Percentiles rank a stretch among this genome's conserved stretches.
phyloP scores from a whole-genome alignment of 441 rosid species.

The Pelargonium fulgidum region DNA sequence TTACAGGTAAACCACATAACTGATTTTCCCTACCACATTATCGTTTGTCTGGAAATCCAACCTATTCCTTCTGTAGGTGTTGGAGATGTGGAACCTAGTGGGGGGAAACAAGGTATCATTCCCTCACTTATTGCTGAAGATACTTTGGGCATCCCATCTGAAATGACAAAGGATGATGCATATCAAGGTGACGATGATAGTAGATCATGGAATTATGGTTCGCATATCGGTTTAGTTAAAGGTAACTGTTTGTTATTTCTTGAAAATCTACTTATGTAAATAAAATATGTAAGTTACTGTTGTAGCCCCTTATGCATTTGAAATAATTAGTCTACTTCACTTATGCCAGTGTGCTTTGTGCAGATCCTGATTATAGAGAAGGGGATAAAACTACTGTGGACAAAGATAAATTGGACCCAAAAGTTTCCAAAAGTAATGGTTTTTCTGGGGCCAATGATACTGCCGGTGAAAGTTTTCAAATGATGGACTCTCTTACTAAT shows the following conservation, averaged over 20 bases:
- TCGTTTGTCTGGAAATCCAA: neutral
- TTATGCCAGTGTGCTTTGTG: conserved; percentile 3
- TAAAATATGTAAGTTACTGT: conserved; percentile 8
- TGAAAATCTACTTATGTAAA: neutral
- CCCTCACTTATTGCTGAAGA: conserved; percentile 27
- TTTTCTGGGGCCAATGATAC: conserved; percentile 20
- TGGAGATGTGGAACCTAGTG: conserved; percentile 30
- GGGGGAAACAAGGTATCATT: conserved; percentile 29
- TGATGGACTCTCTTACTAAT: conserved; percentile 14
- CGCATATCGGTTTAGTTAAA: conserved; percentile 15
- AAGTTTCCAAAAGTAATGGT: conserved; percentile 17
- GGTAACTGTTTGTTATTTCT: conserved; percentile 23
- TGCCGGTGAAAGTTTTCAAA: conserved; percentile 20
- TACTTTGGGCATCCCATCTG: conserved; percentile 21
- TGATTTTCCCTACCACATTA: neutral
- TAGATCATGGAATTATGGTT: conserved; percentile 23
- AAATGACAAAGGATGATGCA: conserved; percentile 26
- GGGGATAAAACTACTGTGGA: conserved; percentile 20
- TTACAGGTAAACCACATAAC: conserved; percentile 30
- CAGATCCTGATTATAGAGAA: conserved; percentile 24
- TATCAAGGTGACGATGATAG: conserved; percentile 19
- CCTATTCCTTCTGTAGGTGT: conserved; percentile 8
- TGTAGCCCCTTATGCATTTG: no score
- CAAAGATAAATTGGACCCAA: conserved; percentile 9
- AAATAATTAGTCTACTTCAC: conserved; percentile 11